Evolutionary conservation across 768 basidiomycete genomes (phyloP).

Genomic region (Phanerochaete sordida): DNA sequence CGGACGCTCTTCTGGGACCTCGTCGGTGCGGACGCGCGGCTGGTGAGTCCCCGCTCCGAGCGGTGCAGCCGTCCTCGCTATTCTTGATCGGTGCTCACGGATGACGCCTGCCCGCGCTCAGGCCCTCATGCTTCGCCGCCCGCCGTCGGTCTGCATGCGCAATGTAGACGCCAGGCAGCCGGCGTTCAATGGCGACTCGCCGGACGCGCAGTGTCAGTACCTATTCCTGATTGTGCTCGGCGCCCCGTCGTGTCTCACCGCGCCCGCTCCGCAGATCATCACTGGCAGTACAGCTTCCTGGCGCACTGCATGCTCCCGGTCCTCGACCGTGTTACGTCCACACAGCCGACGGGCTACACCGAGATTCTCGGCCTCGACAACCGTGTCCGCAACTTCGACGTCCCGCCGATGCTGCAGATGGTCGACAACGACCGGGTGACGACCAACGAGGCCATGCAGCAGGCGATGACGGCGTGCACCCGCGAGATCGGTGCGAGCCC

Average conservation of each 20-base stretch:
- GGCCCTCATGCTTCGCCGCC: conserved; percentile 70
- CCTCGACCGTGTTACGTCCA: conserved; percentile 52
- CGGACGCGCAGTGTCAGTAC: conserved; percentile 5
- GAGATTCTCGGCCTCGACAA: conserved; percentile 52
- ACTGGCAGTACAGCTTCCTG: conserved; percentile 71
- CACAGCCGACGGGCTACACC: conserved; percentile 48
- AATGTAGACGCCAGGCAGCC: conserved; percentile 57
- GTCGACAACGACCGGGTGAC: conserved; percentile 33
- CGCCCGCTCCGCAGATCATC: conserved; percentile 44
- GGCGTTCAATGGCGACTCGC: not conserved
- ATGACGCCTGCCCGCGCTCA: conserved; percentile 21
- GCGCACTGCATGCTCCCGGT: conserved; percentile 60
- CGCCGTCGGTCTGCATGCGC: conserved; percentile 60
- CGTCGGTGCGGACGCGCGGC: conserved; percentile 61
- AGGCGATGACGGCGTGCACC: conserved; percentile 55
- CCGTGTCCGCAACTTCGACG: conserved; percentile 49
- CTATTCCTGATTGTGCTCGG: not conserved
- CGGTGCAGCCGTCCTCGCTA: not conserved
- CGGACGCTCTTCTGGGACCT: conserved; percentile 73
- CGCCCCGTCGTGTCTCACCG: conserved; percentile 4
- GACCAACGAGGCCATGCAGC: conserved; percentile 57
- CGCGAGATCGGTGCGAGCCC: conserved; percentile 55
- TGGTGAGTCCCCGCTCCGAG: conserved; percentile 42
- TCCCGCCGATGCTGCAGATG: conserved; percentile 49
- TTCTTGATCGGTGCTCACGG: conserved; percentile 10